Evolutionary conservation across 2,329 filamentous ascomycete species (phyloP), one percentile per base, ranked within the genome.

Genomic region (Fusarium nurragi): DNA sequence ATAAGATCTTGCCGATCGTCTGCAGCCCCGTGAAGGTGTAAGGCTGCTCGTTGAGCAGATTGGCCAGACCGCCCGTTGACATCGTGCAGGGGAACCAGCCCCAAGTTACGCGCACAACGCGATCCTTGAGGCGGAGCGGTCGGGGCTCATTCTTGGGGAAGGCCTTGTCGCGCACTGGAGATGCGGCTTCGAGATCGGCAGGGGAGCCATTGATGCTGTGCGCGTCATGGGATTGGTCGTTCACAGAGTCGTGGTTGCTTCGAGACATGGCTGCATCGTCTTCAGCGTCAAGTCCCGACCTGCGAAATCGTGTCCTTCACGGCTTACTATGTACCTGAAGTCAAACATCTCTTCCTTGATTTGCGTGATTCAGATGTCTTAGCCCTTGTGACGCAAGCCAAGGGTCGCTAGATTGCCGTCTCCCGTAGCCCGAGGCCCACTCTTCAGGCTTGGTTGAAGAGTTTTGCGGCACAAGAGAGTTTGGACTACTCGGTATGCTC

Each of bases 71-170:
- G 16, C 56, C 58, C 1, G 58, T 61, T 6, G 58, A 22, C 58
- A 61, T 61, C 30, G 58, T 61, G 8, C 58, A 61, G 6, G 58
- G 58, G 3, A 61, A 61, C 58, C 58, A 61, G 5, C 6, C 1
- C 58, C 58, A 61, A 4, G 58, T 61, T 4, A 61, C 32, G 5
- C 58, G 28, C 1, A 61, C 49, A 6, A 61, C 32, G 9, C 56
- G 58, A 12, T 61, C 58, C 36, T 56, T 61, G 4, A 61, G 49
- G 1, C 37, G 49, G 2, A 61, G 28, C 0, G 58, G 58, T 1
- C 21, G 41, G 4, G 51, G 19, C 6, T 32, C 13, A 19, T 55
- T 46, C 0, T 12, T 32, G 3, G 48, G 58, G 4, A 61, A 39
- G 4, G 49, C 43, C 4, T 11, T 61, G 0, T 56, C 22, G 19